phyloP scores from a whole-genome alignment of 2,329 filamentous ascomycete genomes.

The Rhexocercosporidium sp. region DNA sequence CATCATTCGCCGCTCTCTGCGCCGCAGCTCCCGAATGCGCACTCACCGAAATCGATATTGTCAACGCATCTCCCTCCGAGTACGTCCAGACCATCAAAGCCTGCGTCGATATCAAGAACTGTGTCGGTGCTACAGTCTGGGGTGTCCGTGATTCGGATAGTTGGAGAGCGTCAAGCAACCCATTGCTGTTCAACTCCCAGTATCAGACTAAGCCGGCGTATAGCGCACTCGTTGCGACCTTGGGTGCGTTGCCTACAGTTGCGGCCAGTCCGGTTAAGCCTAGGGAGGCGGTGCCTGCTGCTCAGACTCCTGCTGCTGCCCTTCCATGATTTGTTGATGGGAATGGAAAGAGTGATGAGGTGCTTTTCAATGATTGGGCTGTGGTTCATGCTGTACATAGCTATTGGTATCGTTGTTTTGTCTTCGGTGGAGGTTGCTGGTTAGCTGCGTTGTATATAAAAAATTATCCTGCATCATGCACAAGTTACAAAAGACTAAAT shows the following conservation, averaged over 20 bases:
- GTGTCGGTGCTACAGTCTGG: conserved; percentile 44
- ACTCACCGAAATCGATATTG: conserved; percentile 72
- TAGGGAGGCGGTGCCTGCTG: not conserved
- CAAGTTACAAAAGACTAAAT: too few relatives aligned
- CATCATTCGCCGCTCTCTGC: conserved; percentile 54
- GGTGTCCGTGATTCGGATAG: conserved; percentile 56
- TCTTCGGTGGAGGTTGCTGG: not conserved
- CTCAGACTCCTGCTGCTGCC: not conserved
- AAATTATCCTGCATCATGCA: not conserved
- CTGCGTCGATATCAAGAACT: conserved; percentile 40
- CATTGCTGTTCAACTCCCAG: conserved; percentile 58
- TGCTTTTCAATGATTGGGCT: not conserved
- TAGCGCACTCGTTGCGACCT: conserved; percentile 41
- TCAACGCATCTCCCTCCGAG: conserved; percentile 51
- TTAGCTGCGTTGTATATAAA: not conserved
- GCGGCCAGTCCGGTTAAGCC: not conserved
- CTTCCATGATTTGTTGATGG: not conserved
- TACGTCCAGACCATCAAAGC: conserved; percentile 37
- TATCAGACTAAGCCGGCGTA: conserved; percentile 58
- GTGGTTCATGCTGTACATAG: not conserved
- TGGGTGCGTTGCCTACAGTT: conserved; percentile 21
- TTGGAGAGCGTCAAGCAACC: conserved; percentile 55
- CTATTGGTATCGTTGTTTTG: not conserved
- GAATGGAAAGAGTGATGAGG: not conserved
- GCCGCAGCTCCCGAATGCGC: conserved; percentile 64